Percentiles rank a stretch among this genome's conserved stretches.
These are phyloP conservation scores for Theileria orientalis DNA, from an alignment of 169 alveolate species.

Conservation along the genomic window DNA sequence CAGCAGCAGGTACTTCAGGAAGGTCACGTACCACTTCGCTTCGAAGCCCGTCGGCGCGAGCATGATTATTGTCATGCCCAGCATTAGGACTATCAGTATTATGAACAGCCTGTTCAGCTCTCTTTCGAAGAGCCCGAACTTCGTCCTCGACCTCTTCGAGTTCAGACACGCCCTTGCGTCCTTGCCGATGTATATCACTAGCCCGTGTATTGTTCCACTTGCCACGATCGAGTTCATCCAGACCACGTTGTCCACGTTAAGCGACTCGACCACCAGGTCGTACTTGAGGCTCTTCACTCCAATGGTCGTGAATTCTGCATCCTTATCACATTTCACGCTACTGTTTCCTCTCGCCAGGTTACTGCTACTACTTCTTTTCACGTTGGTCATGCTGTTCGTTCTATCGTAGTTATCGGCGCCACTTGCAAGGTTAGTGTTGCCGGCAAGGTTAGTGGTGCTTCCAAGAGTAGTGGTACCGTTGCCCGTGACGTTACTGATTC, in stretches of 20 bases:
- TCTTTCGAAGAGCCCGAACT: slow-evolving; percentile 88
- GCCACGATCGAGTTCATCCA: slow-evolving; percentile 97
- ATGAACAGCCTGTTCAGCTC: slow-evolving; percentile 87
- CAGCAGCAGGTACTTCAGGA: slow-evolving; percentile 87
- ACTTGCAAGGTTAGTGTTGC: not conserved
- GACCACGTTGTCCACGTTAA: slow-evolving; percentile 87
- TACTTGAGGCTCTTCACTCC: slow-evolving; percentile 33
- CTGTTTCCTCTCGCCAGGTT: not conserved
- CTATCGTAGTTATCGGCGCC: not conserved
- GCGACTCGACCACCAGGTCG: slow-evolving; percentile 55
- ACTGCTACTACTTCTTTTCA: not conserved
- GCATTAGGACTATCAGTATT: slow-evolving; percentile 80
- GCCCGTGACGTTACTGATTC: not conserved
- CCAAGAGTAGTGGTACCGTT: too few species aligned
- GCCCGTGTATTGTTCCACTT: slow-evolving; percentile 88
- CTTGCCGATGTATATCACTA: slow-evolving; percentile 92
- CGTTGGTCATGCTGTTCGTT: not conserved
- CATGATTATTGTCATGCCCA: slow-evolving; percentile 49
- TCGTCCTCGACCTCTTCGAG: slow-evolving; percentile 82
- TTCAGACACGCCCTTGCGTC: slow-evolving; percentile 82
- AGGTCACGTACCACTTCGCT: slow-evolving; percentile 63
- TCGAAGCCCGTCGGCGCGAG: slow-evolving; percentile 53
- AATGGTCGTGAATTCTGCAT: too few species aligned
- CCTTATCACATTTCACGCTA: not conserved
- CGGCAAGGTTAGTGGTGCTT: too few species aligned